These are phyloP conservation scores for Drosera capensis DNA, from an alignment of 148 eudicot genomes.

Conservation along the genomic window DNA sequence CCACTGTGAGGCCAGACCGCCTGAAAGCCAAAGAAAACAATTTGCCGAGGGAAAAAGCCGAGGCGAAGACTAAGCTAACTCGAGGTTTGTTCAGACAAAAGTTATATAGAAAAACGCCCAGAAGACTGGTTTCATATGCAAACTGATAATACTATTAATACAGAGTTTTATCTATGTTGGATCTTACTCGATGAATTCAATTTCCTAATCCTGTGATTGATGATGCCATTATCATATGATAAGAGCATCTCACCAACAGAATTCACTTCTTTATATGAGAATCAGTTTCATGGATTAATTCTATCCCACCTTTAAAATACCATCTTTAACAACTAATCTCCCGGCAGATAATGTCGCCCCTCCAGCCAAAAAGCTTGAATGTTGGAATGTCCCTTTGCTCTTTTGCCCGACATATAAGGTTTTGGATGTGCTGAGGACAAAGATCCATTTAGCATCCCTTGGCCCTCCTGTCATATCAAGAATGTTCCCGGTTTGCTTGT, in stretches of 20 bases:
- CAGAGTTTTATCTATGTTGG: too few relatives aligned
- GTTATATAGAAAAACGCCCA: too few relatives aligned
- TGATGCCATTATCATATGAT: too few relatives aligned
- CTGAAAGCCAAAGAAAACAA: conserved; percentile 11
- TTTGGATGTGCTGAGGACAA: conserved; percentile 51
- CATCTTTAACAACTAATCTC: conserved; percentile 39
- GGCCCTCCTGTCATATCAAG: conserved; percentile 35
- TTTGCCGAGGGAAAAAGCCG: background rate
- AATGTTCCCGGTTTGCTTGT: conserved; percentile 23
- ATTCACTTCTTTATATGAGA: background rate
- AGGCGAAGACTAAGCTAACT: too few relatives aligned
- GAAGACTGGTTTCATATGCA: too few relatives aligned
- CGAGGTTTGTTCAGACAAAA: too few relatives aligned
- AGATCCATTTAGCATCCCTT: conserved; percentile 57
- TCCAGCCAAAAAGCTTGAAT: conserved; percentile 78
- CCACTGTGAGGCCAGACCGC: conserved; percentile 95
- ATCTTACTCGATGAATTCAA: too few relatives aligned
- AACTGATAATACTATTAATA: too few relatives aligned
- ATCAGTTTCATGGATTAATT: background rate
- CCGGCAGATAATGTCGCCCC: conserved; percentile 85
- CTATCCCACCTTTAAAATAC: conserved; percentile 33
- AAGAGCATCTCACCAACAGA: too few relatives aligned
- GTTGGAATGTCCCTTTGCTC: conserved; percentile 58
- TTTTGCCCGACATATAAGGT: conserved; percentile 51
- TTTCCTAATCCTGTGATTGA: too few relatives aligned